Percentiles rank a stretch among this genome's conserved stretches.
These are phyloP conservation scores for Quercus gilva DNA, from an alignment of 306 rosid genomes.

Conservation along the genomic window DNA sequence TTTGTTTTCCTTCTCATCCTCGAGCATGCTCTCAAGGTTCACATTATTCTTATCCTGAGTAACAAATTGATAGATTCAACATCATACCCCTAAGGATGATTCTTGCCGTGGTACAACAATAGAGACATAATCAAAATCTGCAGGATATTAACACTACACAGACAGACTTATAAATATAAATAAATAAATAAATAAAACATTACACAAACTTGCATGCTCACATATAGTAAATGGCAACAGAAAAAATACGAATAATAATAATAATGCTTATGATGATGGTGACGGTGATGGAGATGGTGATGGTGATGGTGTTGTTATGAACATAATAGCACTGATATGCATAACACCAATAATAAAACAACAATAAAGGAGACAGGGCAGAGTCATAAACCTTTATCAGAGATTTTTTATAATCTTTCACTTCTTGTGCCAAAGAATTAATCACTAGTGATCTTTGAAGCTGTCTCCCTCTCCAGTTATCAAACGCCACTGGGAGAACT, in stretches of 20 bases:
- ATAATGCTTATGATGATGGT: no score
- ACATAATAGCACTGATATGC: neutral
- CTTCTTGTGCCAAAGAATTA: conserved; percentile 54
- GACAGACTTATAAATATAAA: no score
- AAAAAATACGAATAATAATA: neutral
- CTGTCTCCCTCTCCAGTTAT: conserved; percentile 54
- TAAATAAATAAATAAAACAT: neutral
- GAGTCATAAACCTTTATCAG: conserved; percentile 50
- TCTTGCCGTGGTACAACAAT: conserved; percentile 1
- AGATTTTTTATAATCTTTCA: conserved; percentile 43
- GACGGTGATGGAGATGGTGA: no score
- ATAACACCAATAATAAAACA: neutral
- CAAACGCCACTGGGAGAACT: conserved; percentile 71
- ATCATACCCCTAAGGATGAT: conserved; percentile 6
- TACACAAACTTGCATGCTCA: conserved; percentile 15
- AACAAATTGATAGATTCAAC: conserved; percentile 27
- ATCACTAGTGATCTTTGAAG: conserved; percentile 41
- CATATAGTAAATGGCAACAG: conserved; percentile 1
- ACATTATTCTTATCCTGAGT: conserved; percentile 48
- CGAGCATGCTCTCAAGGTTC: conserved; percentile 35
- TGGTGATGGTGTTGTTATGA: no score
- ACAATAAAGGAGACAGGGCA: conserved; percentile 19
- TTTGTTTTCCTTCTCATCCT: conserved; percentile 41
- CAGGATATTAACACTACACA: conserved; percentile 1
- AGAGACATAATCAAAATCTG: neutral